These are phyloP conservation scores for Simplicillium sp. DNA, from an alignment of 2,329 filamentous ascomycete genomes.

Conservation along the genomic window DNA sequence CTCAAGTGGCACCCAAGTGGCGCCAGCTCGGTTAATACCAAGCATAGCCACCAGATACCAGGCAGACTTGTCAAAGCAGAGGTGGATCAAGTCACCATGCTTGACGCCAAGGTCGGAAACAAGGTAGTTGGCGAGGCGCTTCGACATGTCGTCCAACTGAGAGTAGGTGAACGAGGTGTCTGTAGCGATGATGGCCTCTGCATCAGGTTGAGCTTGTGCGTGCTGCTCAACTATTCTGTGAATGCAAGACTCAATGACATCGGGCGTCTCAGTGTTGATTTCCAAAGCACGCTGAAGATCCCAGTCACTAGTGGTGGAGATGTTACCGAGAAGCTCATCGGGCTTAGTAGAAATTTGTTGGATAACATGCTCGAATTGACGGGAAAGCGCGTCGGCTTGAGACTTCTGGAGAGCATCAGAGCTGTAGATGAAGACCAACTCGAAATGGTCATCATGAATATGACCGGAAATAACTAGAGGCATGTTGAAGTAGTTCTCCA, in stretches of 20 bases:
- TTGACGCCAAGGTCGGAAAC: not conserved
- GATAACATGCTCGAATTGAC: conserved; percentile 7
- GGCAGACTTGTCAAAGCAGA: not conserved
- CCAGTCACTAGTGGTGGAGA: conserved; percentile 2
- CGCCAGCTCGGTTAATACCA: not conserved
- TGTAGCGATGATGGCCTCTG: not conserved
- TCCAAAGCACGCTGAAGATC: conserved; percentile 6
- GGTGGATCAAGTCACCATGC: not conserved
- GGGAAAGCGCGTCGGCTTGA: too few species aligned
- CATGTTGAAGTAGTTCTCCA: not conserved
- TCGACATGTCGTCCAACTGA: not conserved
- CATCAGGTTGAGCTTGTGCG: not conserved
- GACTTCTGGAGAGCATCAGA: too few species aligned
- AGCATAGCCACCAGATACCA: not conserved
- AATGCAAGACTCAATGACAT: not conserved
- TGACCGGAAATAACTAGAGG: conserved; percentile 10
- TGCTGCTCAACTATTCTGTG: not conserved
- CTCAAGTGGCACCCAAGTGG: not conserved
- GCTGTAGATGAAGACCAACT: conserved; percentile 10
- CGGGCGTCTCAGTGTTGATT: conserved; percentile 6
- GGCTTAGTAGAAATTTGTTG: conserved; percentile 2
- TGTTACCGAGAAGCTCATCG: conserved; percentile 6
- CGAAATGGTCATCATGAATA: conserved; percentile 7
- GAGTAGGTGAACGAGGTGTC: not conserved
- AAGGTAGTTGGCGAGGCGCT: not conserved